Percentiles rank a stretch among this genome's conserved stretches.
These are phyloP conservation scores for Dactylellina drechsleri DNA, from an alignment of 2,329 filamentous ascomycete species.

Conservation along the genomic window DNA sequence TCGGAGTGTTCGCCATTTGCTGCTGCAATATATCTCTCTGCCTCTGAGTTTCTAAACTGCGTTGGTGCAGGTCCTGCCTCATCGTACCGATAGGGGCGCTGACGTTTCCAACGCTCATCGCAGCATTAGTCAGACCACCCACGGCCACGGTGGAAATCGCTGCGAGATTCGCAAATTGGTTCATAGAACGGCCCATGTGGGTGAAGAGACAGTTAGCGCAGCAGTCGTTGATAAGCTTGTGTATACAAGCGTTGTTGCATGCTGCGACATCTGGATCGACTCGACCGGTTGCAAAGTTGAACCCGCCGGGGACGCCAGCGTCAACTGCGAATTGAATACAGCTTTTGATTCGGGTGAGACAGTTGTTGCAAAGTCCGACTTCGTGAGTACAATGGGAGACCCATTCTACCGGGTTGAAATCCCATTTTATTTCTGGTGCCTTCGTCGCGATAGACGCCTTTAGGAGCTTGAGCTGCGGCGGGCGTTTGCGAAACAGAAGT, in stretches of 20 bases:
- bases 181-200: constrained; percentile 5
- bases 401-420: constrained; percentile 20
- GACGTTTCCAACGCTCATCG: constrained; percentile 2
- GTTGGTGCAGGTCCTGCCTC: constrained; percentile 19
- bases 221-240: constrained; percentile 34
- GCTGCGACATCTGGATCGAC: constrained; percentile 23
- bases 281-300: constrained; percentile 33
- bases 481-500: background rate
- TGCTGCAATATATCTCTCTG: background rate
- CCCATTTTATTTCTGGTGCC: background rate
- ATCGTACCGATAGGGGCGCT: constrained; percentile 1
- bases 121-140: constrained; percentile 14
- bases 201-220: constrained; percentile 15
- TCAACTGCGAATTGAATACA: constrained; percentile 36
- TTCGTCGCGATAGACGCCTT: background rate
- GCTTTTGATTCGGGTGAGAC: constrained; percentile 1
- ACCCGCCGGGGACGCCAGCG: constrained; percentile 26
- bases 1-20: background rate
- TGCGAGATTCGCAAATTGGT: constrained; percentile 6
- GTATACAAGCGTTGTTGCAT: constrained; percentile 32
- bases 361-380: background rate
- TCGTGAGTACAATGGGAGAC: constrained; percentile 17
- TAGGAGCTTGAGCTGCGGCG: background rate
- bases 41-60: constrained; percentile 3
- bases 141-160: constrained; percentile 1